Evolutionary conservation across 2,329 filamentous ascomycete genomes (phyloP).

Genomic region (Ophiostoma tasmaniense): DNA sequence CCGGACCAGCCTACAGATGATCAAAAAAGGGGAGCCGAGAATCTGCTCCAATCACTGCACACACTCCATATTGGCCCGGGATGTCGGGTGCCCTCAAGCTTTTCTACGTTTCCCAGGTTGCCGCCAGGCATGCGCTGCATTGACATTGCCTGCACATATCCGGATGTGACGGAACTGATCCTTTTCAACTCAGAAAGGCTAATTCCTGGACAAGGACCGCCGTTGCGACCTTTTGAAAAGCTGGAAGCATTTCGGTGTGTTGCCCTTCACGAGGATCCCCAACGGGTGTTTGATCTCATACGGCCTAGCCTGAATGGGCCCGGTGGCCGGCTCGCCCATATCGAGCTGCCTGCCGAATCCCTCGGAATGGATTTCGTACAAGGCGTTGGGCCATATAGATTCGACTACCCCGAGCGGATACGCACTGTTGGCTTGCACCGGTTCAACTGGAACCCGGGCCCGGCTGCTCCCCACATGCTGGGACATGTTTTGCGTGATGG

Average conservation of each 20-base stretch:
- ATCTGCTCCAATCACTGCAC: slow-evolving; percentile 7
- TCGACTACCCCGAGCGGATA: slow-evolving; percentile 12
- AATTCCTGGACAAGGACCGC: background rate
- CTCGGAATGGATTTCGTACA: background rate
- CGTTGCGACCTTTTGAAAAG: background rate
- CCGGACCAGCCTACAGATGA: background rate
- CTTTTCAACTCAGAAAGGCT: background rate
- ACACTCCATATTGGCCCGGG: slow-evolving; percentile 15
- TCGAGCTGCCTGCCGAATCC: slow-evolving; percentile 13
- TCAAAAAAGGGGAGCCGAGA: background rate
- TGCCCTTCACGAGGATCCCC: background rate
- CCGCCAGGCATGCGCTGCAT: slow-evolving; percentile 15
- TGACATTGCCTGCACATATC: slow-evolving; percentile 10
- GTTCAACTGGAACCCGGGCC: slow-evolving; percentile 12
- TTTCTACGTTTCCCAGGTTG: slow-evolving; percentile 11
- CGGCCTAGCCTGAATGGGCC: slow-evolving; percentile 6
- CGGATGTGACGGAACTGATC: background rate
- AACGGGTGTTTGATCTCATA: slow-evolving; percentile 9
- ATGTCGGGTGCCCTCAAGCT: background rate
- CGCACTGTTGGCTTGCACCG: slow-evolving; percentile 17
- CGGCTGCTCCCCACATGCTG: slow-evolving; percentile 1
- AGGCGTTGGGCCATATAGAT: background rate
- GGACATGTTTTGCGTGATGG: slow-evolving; percentile 2
- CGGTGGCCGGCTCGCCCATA: slow-evolving; percentile 12
- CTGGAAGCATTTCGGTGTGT: slow-evolving; percentile 18